phyloP scores from a whole-genome alignment of 2,329 filamentous ascomycete species.

The Penicillium digitatum region DNA sequence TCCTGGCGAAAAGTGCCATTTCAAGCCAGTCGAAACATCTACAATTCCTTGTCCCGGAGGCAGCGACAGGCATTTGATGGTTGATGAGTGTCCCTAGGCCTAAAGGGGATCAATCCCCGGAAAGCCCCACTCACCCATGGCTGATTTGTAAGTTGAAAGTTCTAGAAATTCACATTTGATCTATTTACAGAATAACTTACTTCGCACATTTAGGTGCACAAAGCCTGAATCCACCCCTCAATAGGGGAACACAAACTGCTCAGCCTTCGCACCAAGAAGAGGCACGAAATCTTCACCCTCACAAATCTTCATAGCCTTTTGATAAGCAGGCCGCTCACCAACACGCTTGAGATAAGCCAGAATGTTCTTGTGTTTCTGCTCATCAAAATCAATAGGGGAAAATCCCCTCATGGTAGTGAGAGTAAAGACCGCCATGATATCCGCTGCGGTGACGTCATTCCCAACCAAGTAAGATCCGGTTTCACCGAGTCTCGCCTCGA shows the following conservation, averaged over 20 bases:
- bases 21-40: background rate
- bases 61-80: no score
- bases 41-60: background rate
- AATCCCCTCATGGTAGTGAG: conserved; percentile 24
- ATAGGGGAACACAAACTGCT: conserved; percentile 12
- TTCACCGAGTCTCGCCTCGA: conserved; percentile 17
- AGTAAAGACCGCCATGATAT: conserved; percentile 21
- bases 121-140: background rate
- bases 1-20: background rate
- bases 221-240: background rate
- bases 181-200: background rate
- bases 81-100: no score
- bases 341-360: conserved; percentile 20
- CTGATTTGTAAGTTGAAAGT: background rate
- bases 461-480: conserved; percentile 22
- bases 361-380: conserved; percentile 16
- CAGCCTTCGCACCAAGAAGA: conserved; percentile 13
- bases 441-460: conserved; percentile 18
- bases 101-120: no score
- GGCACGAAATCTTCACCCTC: conserved; percentile 23
- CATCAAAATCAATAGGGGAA: conserved; percentile 14
- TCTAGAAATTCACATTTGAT: background rate
- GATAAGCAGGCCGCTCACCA: conserved; percentile 20
- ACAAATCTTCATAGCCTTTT: conserved; percentile 21
- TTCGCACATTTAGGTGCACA: background rate